Base-by-base conservation (phyloP, 1,139 yeast species). In the Debaryomyces subglobosus region DNA sequence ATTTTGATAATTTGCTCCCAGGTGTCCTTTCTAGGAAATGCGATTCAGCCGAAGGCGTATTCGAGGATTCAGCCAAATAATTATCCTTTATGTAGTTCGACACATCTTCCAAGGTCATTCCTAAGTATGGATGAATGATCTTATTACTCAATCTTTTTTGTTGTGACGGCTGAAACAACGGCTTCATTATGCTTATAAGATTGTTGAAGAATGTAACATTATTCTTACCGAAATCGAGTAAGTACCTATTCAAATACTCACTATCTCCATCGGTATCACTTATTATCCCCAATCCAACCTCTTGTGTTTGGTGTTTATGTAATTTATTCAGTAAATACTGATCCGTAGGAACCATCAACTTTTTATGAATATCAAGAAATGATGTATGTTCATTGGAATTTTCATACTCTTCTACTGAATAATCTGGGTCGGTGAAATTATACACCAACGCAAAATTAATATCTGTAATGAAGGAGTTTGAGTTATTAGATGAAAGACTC, bases 401-500 rank as follows among this genome's bases (percentile, higher is more conserved):
- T 7, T 63, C 71, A 3, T 46, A 43, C 9, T 53, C 60, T 12
- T 68, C 76, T 5, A 62, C 49, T 1, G 67, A 50, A 51, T 61
- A 68, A 39, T 64, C 70, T 1, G 77, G 71, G 46, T 72, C 71
- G 0, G 79, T 72, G 53, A 74, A 75, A 45, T 69, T 71, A 56
- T 64, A 73, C 5, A 71, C 54, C 51, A 62, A 58, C 1, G 78
- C 80, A 45, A 67, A 63, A 36, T 57, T 59, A 1, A 64, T 54
- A 49, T 75, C 78, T 0, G 71, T 57, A n/a, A 75, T 64, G 18
- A 58, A 58, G 4, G 78, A 73, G 52, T 74, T 75, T 16, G 78
- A 73, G 51, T 68, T 74, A 50, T 68, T 73, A 1, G 79, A 74
- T 0, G 79, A 73, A 20, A 74, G 59, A 4, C 67, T 60, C n/a